Evolutionary conservation across 2,329 filamentous ascomycete genomes (phyloP), one percentile per base, ranked within the genome.

Genomic region (Fusarium multiceps): DNA sequence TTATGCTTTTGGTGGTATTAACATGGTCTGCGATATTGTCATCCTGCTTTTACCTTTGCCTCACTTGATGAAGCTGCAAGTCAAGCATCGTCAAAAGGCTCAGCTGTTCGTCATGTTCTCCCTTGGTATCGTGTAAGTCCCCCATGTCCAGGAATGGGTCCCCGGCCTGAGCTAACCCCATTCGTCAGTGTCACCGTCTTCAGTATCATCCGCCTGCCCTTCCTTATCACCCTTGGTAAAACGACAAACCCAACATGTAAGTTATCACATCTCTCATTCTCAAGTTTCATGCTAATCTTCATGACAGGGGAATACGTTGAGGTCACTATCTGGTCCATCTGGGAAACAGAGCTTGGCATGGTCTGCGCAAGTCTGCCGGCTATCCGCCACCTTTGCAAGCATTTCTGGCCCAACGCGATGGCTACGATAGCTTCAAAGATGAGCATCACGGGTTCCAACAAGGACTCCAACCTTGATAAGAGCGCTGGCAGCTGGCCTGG

Each of bases 271-370:
- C 20, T 12, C 10, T 5, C 3, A 4, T 7, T 4, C 3, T 16
- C 12, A 13, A 11, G 14, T 28, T 6, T 10, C 1, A 9, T 4
- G 13, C 66, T 70, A 23, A 63, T 3, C 34, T 7, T 6, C 7
- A 7, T 14, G 1, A 0, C 18, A 70, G 67, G 67, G 68, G 68
- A 70, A 12, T 63, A 67, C 13, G 48, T 63, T 3, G 69, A 72
- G 13, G 69, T 72, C 4, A 72, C 69, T 1, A 72, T 72, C 4
- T 72, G 69, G 69, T 72, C 69, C 2, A 72, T 72, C 34, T 72
- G 69, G 69, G 69, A 72, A 21, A 72, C 69, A 3, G 69, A 72
- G 32, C 56, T 72, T 12, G 69, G 69, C 37, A 72, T 72, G 66
- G 56, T 72, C 4, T 72, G 69, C 9, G 69, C 69, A 12, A 70